Evolutionary conservation across 768 basidiomycete species (phyloP).

Genomic region (Leucocoprinus birnbaumii): DNA sequence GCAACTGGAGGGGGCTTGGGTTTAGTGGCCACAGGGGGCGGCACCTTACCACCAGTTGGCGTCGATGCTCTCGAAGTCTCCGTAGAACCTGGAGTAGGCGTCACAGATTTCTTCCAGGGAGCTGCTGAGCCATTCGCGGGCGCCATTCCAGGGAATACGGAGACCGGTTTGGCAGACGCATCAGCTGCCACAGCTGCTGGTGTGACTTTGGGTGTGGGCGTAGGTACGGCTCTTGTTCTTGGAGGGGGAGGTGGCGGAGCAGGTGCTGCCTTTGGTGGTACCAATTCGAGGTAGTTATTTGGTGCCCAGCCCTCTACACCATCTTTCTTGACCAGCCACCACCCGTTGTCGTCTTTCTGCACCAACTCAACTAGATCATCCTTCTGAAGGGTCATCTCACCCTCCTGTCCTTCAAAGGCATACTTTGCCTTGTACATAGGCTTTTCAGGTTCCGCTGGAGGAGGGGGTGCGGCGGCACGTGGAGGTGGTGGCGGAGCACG

Average conservation of each 20-base stretch:
- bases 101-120: conserved; percentile 67
- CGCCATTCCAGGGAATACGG: conserved; percentile 79
- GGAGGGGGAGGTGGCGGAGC: conserved; percentile 71
- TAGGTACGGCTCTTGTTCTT: conserved; percentile 43
- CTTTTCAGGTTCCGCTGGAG: conserved; percentile 59
- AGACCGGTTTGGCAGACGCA: conserved; percentile 69
- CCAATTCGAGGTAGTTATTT: conserved; percentile 85
- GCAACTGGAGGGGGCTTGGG: conserved; percentile 62
- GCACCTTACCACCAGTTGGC: conserved; percentile 40
- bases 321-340: conserved; percentile 94
- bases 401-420: conserved; percentile 89
- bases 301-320: conserved; percentile 93
- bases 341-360: conserved; percentile 93
- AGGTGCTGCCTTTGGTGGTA: conserved; percentile 63
- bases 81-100: conserved; percentile 22
- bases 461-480: conserved; percentile 40
- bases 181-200: conserved; percentile 50
- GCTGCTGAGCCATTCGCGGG: conserved; percentile 64
- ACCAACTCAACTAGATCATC: conserved; percentile 91
- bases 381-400: conserved; percentile 87
- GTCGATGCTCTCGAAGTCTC: conserved; percentile 38
- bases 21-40: conserved; percentile 63
- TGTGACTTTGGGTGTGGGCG: conserved; percentile 33
- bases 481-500: conserved; percentile 35
- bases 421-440: conserved; percentile 87